A percentile compares a stretch with the other conserved stretches of the same genome.
Evolutionary conservation across 345 rosid genomes (phyloP).

Genomic region (Acer negundo): DNA sequence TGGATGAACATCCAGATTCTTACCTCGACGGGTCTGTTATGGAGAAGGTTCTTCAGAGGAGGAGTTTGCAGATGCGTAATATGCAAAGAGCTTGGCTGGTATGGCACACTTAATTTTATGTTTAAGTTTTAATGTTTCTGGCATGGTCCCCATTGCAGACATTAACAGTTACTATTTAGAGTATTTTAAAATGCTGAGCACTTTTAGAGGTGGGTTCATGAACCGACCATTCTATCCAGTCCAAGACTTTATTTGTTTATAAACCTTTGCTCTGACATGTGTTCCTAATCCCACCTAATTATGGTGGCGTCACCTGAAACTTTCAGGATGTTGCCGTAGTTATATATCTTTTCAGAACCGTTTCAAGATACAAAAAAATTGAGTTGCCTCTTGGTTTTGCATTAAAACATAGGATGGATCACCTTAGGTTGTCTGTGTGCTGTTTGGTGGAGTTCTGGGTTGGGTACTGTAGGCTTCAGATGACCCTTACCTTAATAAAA

Average conservation of each 20-base stretch:
- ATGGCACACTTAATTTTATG: background rate
- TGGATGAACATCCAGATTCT: constrained; percentile 51
- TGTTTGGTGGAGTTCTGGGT: background rate
- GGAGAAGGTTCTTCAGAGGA: constrained; percentile 94
- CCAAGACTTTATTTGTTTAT: too few species aligned
- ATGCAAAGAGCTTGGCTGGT: constrained; percentile 98
- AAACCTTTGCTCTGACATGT: background rate
- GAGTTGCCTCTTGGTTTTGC: background rate
- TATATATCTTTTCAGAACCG: background rate
- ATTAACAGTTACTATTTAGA: background rate
- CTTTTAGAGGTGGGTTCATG: background rate
- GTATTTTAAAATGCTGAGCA: background rate
- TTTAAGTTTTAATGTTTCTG: constrained; percentile 12
- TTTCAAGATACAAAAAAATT: background rate
- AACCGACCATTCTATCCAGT: too few species aligned
- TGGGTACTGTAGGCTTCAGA: constrained; percentile 1
- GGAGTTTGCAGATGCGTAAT: constrained; percentile 90
- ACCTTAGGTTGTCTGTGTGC: background rate
- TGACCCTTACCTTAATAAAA: background rate
- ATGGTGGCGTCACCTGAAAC: background rate
- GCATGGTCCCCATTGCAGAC: background rate
- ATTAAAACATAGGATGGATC: background rate
- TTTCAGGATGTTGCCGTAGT: background rate
- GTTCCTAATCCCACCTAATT: background rate
- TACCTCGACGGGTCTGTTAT: constrained; percentile 83